Base-by-base conservation (phyloP, 2,329 filamentous ascomycete species). In the Fusarium albidum region DNA sequence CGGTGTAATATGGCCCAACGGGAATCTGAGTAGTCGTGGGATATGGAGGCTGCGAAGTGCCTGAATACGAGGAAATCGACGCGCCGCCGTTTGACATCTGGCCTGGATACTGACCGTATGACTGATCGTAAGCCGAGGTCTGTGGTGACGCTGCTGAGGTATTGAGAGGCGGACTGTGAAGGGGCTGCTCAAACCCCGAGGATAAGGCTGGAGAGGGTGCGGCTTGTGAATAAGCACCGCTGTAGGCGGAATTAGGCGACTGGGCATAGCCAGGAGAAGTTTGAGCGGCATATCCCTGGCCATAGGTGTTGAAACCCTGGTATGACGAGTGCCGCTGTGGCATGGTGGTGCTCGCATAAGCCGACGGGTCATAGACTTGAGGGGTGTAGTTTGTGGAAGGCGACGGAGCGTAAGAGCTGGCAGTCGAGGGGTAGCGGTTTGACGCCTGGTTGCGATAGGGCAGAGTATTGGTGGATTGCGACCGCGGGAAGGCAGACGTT, bases 351-450 rank as follows among this genome's bases (percentile, higher is more conserved):
- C 69, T 74, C 46, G 82, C 81, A 71, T 86, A 86, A 41, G 82
- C 82, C 34, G 83, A 82, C 21, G 83, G 83, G 63, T 86, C 85
- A 69, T 86, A 86, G 29, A 80, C 72, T 53, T 78, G 77, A 29
- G 81, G 81, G 18, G 79, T 76, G 66, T 82, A 84, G 69, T 61
- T 77, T 29, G 76, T 69, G 61, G 75, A 65, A 81, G 68, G 65
- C 29, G 71, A 64, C 7, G 75, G 14, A 62, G 64, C 49, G 67
- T 60, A 67, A 68, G 75, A 52, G 68, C 71, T 67, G 48, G 65
- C 73, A 68, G 65, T 74, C 63, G 63, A 73, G 67, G 57, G 74
- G 61, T 49, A 75, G 67, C 57, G 71, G 63, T 55, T 79, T 71
- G 61, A 76, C 73, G 57, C 52, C 39, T 75, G 76, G 55, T 76